phyloP scores from a whole-genome alignment of 345 rosid species.

The Rhodamnia argentea region DNA sequence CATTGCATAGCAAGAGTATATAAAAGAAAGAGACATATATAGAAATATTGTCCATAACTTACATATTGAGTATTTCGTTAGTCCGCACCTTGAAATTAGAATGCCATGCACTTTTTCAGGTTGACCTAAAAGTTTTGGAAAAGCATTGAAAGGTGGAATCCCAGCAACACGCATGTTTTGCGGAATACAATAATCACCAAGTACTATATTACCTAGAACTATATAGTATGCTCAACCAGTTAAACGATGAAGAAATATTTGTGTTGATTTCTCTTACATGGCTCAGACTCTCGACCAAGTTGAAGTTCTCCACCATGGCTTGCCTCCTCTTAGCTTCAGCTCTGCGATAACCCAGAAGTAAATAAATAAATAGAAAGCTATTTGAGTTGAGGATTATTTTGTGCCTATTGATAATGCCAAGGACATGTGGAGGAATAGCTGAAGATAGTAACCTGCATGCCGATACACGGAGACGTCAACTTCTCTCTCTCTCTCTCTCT shows the following conservation, averaged over 20 bases:
- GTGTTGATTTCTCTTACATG: slow-evolving; percentile 2
- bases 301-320: slow-evolving; percentile 2
- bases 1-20: not conserved
- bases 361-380: not conserved
- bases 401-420: not conserved
- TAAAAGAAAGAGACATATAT: not conserved
- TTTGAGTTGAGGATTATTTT: not conserved
- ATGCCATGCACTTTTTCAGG: not conserved
- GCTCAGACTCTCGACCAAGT: not conserved
- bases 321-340: too few relatives aligned
- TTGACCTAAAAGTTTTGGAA: not conserved
- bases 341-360: not conserved
- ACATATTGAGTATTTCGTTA: not conserved
- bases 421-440: not conserved
- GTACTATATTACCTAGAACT: not conserved
- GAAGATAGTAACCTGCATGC: slow-evolving; percentile 12
- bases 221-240: not conserved
- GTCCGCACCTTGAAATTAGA: not conserved
- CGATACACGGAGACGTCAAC: slow-evolving; percentile 19
- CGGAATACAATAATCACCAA: not conserved
- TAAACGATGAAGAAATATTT: not conserved
- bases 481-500: slow-evolving; percentile 10
- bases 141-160: not conserved
- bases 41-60: not conserved
- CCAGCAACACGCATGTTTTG: not conserved